These are phyloP conservation scores for Coemansia sp. DNA, from an alignment of 192 early-diverging fungal genomes.

Conservation along the genomic window DNA sequence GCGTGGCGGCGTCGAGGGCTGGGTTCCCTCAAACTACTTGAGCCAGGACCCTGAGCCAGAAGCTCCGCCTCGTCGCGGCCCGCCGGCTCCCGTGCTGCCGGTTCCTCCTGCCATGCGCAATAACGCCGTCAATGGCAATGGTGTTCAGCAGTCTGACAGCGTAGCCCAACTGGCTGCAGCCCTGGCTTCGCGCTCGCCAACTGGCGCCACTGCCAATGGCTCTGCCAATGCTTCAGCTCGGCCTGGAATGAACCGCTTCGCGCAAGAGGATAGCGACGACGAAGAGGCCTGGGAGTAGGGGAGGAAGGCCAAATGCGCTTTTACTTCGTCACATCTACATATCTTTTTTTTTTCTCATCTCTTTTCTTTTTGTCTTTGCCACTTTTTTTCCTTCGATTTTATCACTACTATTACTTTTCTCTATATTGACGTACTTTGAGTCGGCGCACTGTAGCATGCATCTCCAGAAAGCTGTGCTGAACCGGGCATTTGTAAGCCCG, in stretches of 20 bases:
- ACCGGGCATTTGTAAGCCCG: background rate
- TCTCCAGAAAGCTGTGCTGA: background rate
- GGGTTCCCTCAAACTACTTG: constrained; percentile 82
- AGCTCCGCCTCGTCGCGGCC: constrained; percentile 26
- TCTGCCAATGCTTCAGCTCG: constrained; percentile 27
- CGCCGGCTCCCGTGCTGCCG: constrained; percentile 26
- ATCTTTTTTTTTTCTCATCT: constrained; percentile 15
- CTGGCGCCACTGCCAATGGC: constrained; percentile 14
- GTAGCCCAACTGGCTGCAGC: constrained; percentile 55
- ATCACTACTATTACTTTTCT: constrained; percentile 10
- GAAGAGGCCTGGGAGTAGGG: constrained; percentile 41
- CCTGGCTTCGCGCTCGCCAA: constrained; percentile 47
- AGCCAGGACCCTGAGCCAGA: constrained; percentile 68
- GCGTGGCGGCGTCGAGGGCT: constrained; percentile 66
- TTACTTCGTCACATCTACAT: background rate
- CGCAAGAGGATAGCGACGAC: constrained; percentile 51
- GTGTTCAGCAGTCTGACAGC: constrained; percentile 26
- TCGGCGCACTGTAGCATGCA: background rate
- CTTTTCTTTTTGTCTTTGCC: background rate
- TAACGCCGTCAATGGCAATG: constrained; percentile 6
- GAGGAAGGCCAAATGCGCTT: background rate
- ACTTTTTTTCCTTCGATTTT: background rate
- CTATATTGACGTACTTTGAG: background rate
- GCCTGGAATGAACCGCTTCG: constrained; percentile 47
- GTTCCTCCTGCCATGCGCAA: constrained; percentile 34